Evolutionary conservation across 2,329 filamentous ascomycete genomes (phyloP).

Genomic region (Botryotinia calthae): DNA sequence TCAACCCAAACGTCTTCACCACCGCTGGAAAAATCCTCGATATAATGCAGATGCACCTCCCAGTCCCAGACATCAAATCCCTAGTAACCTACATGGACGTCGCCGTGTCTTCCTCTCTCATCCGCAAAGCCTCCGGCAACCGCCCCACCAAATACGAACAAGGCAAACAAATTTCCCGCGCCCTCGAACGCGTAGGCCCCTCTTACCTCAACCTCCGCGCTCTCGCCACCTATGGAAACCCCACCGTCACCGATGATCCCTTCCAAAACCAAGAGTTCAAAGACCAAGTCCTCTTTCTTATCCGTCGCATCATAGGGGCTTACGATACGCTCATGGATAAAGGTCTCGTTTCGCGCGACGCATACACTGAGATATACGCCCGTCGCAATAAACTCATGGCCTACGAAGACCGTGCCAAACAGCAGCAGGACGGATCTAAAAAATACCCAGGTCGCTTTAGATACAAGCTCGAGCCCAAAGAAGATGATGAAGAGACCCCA

Average conservation of each 20-base stretch:
- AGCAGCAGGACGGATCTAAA: background rate
- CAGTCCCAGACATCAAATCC: conserved; percentile 49
- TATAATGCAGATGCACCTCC: conserved; percentile 52
- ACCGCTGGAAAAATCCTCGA: conserved; percentile 65
- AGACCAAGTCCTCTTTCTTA: conserved; percentile 27
- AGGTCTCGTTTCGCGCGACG: conserved; percentile 32
- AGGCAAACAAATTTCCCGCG: conserved; percentile 50
- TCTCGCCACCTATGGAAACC: conserved; percentile 28
- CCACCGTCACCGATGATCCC: conserved; percentile 8
- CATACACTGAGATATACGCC: conserved; percentile 31
- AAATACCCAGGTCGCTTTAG: background rate
- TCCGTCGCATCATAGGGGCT: conserved; percentile 37
- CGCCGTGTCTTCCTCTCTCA: conserved; percentile 42
- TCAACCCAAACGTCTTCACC: conserved; percentile 66
- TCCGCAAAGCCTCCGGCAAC: conserved; percentile 43
- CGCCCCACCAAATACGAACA: conserved; percentile 22
- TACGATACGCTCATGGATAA: conserved; percentile 37
- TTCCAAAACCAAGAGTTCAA: background rate
- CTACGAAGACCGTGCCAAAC: conserved; percentile 23
- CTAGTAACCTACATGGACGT: conserved; percentile 57
- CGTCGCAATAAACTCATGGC: conserved; percentile 40
- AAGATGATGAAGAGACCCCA: background rate
- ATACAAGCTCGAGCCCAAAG: conserved; percentile 2
- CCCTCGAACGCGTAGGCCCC: conserved; percentile 47
- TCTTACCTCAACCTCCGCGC: conserved; percentile 34